These are phyloP conservation scores for Globisporangium uncinulatum DNA, from an alignment of 352 stramenopile species.

Conservation along the genomic window DNA sequence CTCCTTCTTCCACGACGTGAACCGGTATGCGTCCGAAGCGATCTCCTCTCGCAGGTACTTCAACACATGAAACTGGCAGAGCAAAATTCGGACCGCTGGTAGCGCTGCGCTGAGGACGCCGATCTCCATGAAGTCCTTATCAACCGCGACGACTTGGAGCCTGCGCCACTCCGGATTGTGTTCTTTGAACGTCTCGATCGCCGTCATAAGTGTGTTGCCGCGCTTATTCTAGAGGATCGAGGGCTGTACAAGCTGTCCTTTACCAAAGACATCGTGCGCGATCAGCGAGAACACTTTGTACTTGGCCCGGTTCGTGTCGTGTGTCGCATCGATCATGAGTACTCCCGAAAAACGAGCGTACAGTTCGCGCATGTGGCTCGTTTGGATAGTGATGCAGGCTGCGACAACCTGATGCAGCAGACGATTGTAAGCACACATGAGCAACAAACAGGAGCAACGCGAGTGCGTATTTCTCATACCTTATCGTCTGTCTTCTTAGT, in stretches of 20 bases:
- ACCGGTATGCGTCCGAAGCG: constrained; percentile 7
- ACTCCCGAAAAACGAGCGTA: not conserved
- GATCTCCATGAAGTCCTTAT: constrained; percentile 27
- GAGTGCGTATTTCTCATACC: not conserved
- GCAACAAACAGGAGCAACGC: not conserved
- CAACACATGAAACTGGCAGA: constrained; percentile 26
- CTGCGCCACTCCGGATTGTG: constrained; percentile 14
- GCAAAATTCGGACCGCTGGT: constrained; percentile 6
- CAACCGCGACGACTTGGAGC: constrained; percentile 16
- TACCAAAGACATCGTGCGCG: not conserved
- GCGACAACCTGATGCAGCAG: not conserved
- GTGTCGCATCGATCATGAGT: not conserved
- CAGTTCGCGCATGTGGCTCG: not conserved
- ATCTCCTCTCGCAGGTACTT: constrained; percentile 19
- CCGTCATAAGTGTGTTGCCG: constrained; percentile 9
- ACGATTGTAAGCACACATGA: too few species aligned
- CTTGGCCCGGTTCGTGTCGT: not conserved
- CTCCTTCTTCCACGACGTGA: constrained; percentile 17
- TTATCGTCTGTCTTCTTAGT: not conserved
- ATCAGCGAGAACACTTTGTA: not conserved
- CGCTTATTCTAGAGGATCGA: constrained; percentile 16
- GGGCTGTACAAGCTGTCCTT: constrained; percentile 16
- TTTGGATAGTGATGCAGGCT: not conserved
- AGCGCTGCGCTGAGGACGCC: constrained; percentile 9
- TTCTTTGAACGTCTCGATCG: constrained; percentile 18